Percentiles rank a stretch among this genome's conserved stretches.
phyloP scores from a whole-genome alignment of 2,329 filamentous ascomycete species.

The Ophiostoma perfectum region DNA sequence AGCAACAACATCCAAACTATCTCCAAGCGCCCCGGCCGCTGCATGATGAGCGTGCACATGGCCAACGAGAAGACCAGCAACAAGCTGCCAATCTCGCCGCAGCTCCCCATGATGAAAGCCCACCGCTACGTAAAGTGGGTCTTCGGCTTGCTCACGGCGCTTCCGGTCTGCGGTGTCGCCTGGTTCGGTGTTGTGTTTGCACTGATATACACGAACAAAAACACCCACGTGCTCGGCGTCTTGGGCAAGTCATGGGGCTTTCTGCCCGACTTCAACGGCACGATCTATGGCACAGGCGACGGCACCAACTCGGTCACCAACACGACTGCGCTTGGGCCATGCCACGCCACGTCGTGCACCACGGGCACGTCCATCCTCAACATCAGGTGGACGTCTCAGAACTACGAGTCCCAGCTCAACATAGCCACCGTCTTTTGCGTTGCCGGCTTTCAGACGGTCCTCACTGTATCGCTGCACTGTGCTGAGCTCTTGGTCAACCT shows the following conservation, averaged over 20 bases:
- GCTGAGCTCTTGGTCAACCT: constrained; percentile 30
- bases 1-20: background rate
- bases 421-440: constrained; percentile 29
- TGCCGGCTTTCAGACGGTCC: constrained; percentile 29
- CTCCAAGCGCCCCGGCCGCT: background rate
- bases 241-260: background rate
- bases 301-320: constrained; percentile 28
- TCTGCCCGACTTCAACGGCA: constrained; percentile 19
- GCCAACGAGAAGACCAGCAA: no score
- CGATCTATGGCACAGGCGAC: constrained; percentile 30
- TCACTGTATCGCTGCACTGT: constrained; percentile 30
- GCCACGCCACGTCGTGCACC: constrained; percentile 27
- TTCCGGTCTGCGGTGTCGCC: background rate
- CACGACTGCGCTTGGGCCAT: constrained; percentile 24
- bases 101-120: background rate
- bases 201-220: background rate
- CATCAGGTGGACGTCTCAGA: constrained; percentile 23
- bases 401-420: background rate
- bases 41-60: constrained; percentile 12
- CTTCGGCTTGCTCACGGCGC: background rate
- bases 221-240: background rate
- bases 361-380: constrained; percentile 31
- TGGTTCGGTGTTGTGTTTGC: background rate
- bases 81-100: background rate
- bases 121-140: background rate